Evolutionary conservation across 148 eudicot genomes (phyloP).

Genomic region (Arbutus unedo): DNA sequence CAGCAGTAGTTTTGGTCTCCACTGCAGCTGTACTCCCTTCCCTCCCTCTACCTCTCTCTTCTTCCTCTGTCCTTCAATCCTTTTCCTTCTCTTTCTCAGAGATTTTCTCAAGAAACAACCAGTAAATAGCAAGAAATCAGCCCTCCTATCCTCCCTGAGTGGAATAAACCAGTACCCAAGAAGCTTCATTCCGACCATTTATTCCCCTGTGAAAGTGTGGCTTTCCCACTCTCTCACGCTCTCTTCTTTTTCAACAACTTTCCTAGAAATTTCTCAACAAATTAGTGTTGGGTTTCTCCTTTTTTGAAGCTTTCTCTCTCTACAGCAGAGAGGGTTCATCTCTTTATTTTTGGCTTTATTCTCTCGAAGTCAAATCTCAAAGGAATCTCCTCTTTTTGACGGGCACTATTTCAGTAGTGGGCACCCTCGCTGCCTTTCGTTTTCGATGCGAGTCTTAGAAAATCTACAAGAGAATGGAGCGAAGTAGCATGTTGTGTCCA

Average conservation of each 20-base stretch:
- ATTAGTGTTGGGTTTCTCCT: not conserved
- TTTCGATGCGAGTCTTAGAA: conserved; percentile 36
- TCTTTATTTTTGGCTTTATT: conserved; percentile 19
- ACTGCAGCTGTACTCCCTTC: not conserved
- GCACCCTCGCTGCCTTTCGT: conserved; percentile 13
- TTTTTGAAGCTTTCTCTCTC: not conserved
- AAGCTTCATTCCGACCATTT: not conserved
- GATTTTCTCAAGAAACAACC: conserved; percentile 18
- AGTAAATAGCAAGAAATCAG: not conserved
- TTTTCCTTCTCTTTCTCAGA: not conserved
- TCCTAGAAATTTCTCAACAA: conserved; percentile 23
- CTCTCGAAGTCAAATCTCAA: conserved; percentile 7
- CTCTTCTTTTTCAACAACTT: conserved; percentile 1
- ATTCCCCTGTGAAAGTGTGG: not conserved
- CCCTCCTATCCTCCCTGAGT: too few species aligned
- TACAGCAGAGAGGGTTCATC: not conserved
- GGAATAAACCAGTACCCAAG: too few species aligned
- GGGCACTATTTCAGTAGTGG: not conserved
- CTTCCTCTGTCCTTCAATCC: conserved; percentile 5
- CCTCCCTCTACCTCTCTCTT: conserved; percentile 2
- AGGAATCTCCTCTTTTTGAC: not conserved
- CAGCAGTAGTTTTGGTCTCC: not conserved
- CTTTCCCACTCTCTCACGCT: not conserved
- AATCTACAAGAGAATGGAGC: conserved; percentile 15
- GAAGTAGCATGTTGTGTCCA: conserved; percentile 16